Percentiles rank a stretch among this genome's conserved stretches.
phyloP scores from a whole-genome alignment of 228 moss, liverwort and hornwort species.

The Sphagnum magellanicum region DNA sequence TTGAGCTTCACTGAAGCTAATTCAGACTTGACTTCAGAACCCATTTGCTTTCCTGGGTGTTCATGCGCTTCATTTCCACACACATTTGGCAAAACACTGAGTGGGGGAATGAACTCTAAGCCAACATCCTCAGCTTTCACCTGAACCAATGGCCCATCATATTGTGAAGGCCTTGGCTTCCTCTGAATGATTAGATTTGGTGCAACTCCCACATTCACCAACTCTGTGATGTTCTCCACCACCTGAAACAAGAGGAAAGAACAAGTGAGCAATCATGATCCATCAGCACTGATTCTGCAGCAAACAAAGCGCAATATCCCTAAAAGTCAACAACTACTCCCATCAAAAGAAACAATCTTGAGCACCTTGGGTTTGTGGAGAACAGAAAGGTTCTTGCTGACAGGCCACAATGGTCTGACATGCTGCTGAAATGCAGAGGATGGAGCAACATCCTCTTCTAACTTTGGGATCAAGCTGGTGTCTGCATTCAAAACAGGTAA shows the following conservation, averaged over 20 bases:
- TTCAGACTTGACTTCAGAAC: conserved; percentile 30
- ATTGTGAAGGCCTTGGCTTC: too few species aligned
- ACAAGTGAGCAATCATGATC: too few species aligned
- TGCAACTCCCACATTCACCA: too few species aligned
- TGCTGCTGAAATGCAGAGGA: conserved; percentile 63
- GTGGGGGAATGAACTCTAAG: conserved; percentile 22
- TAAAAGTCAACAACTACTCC: too few species aligned
- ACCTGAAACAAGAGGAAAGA: too few species aligned
- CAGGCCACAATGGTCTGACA: conserved; percentile 39
- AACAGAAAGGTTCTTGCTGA: conserved; percentile 39
- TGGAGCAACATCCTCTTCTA: conserved; percentile 50
- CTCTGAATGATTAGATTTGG: too few species aligned
- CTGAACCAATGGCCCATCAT: too few species aligned
- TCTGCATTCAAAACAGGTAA: conserved; percentile 34
- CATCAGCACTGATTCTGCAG: too few species aligned
- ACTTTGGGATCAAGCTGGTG: conserved; percentile 36
- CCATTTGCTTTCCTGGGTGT: conserved; percentile 15
- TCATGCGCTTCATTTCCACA: conserved; percentile 37
- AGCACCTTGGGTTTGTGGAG: conserved; percentile 67
- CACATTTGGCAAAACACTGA: conserved; percentile 19
- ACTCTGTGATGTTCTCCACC: too few species aligned
- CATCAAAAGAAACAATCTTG: too few species aligned
- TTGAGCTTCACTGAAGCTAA: conserved; percentile 43
- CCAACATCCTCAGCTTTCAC: conserved; percentile 49
- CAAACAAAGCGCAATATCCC: too few species aligned